Evolutionary conservation across 1,139 yeast species (phyloP).

Genomic region (Spathaspora jeffriesii): DNA sequence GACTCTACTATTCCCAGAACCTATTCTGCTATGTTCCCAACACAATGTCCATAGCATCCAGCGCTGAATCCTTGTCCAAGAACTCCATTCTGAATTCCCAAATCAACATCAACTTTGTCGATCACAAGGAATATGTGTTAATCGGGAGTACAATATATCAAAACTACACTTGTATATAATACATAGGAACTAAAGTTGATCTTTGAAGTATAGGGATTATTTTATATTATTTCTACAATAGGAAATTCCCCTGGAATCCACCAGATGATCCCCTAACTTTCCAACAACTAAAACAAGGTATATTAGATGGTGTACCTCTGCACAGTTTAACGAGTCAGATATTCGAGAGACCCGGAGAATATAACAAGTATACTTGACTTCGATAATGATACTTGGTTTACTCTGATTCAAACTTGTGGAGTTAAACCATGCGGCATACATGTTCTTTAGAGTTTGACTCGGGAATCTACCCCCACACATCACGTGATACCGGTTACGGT

Average conservation of each 20-base stretch:
- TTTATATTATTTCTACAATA: conserved; percentile 29
- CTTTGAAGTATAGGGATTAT: conserved; percentile 53
- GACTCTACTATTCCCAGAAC: too few relatives aligned
- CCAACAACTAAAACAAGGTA: conserved; percentile 5
- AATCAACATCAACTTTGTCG: too few relatives aligned
- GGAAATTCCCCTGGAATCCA: conserved; percentile 38
- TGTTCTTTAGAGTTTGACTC: conserved; percentile 11
- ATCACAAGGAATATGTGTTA: too few relatives aligned
- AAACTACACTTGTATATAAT: conserved; percentile 30
- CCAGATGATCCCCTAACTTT: conserved; percentile 19
- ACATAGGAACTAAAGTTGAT: conserved; percentile 44
- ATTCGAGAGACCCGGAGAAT: conserved; percentile 16
- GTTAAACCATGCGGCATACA: conserved; percentile 14
- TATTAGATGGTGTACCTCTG: conserved; percentile 12
- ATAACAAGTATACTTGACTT: conserved; percentile 16
- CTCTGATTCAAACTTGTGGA: conserved; percentile 11
- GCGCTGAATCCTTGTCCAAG: too few relatives aligned
- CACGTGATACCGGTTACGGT: conserved; percentile 1
- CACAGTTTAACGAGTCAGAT: conserved; percentile 15
- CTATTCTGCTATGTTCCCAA: too few relatives aligned
- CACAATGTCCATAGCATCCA: too few relatives aligned
- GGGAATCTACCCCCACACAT: background rate
- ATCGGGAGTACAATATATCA: conserved; percentile 50
- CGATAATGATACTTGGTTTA: conserved; percentile 17
- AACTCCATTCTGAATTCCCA: too few relatives aligned